phyloP scores from a whole-genome alignment of 2,329 filamentous ascomycete species.

The Capronia epimyces region DNA sequence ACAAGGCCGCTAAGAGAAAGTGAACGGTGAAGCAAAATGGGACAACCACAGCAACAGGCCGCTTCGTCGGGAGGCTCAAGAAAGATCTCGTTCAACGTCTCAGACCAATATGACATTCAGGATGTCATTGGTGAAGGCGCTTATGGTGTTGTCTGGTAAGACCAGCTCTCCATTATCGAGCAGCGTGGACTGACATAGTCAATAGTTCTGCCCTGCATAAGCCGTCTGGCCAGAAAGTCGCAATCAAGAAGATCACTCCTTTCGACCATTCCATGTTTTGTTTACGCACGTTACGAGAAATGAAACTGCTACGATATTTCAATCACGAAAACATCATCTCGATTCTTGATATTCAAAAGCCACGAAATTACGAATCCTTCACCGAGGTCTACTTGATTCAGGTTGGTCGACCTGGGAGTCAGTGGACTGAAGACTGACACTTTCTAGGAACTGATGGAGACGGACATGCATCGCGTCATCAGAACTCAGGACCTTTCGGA shows the following conservation, averaged over 20 bases:
- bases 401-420: slow-evolving; percentile 48
- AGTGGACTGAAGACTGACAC: slow-evolving; percentile 1
- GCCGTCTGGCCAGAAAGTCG: slow-evolving; percentile 95
- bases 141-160: slow-evolving; percentile 94
- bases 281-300: slow-evolving; percentile 89
- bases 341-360: slow-evolving; percentile 98
- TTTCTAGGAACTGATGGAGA: slow-evolving; percentile 90
- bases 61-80: slow-evolving; percentile 59
- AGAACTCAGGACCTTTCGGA: slow-evolving; percentile 97
- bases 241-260: slow-evolving; percentile 99
- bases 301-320: slow-evolving; percentile 98
- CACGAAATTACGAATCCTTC: slow-evolving; percentile 90
- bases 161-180: slow-evolving; percentile 35
- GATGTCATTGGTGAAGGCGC: slow-evolving; percentile 98
- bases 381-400: slow-evolving; percentile 98
- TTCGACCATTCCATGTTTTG: slow-evolving; percentile 99
- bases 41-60: slow-evolving; percentile 36
- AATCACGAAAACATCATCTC: slow-evolving; percentile 99
- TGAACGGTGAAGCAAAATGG: slow-evolving; percentile 33
- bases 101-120: slow-evolving; percentile 98
- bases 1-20: not conserved
- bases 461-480: slow-evolving; percentile 98
- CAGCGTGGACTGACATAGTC: slow-evolving; percentile 6
- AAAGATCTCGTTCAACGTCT: slow-evolving; percentile 99
- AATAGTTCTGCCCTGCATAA: slow-evolving; percentile 91